Evolutionary conservation across 768 basidiomycete species (phyloP).

Genomic region (Trametes cinnabarina): DNA sequence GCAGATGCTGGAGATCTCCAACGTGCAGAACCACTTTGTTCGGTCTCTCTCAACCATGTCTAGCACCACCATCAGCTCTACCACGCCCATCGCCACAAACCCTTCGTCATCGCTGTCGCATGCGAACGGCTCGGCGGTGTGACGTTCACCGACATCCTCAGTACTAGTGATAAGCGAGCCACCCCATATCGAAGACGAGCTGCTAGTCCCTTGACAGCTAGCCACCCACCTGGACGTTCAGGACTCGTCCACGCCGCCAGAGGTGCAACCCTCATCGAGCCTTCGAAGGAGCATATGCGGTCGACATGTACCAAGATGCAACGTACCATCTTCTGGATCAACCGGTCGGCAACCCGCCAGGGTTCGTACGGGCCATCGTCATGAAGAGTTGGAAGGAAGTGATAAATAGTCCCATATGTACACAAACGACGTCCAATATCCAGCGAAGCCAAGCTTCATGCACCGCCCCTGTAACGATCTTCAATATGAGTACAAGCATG

Average conservation of each 20-base stretch:
- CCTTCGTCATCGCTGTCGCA: not conserved
- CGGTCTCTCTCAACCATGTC: conserved; percentile 3
- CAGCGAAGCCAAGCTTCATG: conserved; percentile 40
- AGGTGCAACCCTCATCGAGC: too few relatives aligned
- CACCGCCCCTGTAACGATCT: conserved; percentile 60
- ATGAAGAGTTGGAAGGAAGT: not conserved
- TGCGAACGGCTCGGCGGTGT: conserved; percentile 5
- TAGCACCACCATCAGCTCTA: conserved; percentile 11
- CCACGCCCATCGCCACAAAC: conserved; percentile 11
- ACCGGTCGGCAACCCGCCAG: too few relatives aligned
- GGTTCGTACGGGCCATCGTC: not conserved
- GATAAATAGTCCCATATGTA: conserved; percentile 21
- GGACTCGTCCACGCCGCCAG: too few relatives aligned
- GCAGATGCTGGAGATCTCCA: not conserved
- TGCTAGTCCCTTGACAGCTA: too few relatives aligned
- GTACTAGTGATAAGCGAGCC: too few relatives aligned
- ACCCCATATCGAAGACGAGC: too few relatives aligned
- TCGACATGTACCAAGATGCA: too few relatives aligned
- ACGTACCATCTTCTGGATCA: too few relatives aligned
- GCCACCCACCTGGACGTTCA: too few relatives aligned
- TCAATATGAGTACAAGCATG: conserved; percentile 23
- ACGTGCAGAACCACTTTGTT: not conserved
- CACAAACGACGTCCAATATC: conserved; percentile 13
- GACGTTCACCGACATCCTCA: not conserved
- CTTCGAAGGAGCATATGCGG: too few relatives aligned